Conservation (phyloP, 1,284 basidiomycete genomes). For the Trichosporon faecale region DNA sequence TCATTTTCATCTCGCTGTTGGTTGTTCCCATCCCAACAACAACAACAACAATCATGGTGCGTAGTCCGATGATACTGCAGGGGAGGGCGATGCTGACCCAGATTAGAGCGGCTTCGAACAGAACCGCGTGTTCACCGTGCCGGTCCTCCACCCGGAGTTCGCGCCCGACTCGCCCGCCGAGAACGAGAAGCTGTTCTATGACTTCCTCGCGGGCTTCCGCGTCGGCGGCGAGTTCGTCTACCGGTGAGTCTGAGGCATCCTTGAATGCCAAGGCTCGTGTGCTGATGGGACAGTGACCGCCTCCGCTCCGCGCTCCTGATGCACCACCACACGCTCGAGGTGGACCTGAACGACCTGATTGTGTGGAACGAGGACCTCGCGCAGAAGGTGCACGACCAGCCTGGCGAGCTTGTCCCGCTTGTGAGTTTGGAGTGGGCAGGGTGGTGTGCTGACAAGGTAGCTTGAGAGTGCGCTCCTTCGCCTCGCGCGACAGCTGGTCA, state of each 20-base stretch:
- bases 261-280: background rate
- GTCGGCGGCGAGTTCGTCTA: constrained; percentile 86
- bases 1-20: background rate
- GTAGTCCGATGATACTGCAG: too few species aligned
- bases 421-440: constrained; percentile 55
- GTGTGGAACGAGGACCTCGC: constrained; percentile 92
- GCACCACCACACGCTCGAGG: constrained; percentile 87
- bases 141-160: constrained; percentile 62
- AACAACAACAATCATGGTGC: constrained; percentile 8
- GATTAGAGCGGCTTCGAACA: constrained; percentile 66
- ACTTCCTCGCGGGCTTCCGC: constrained; percentile 82
- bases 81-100: constrained; percentile 3
- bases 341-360: constrained; percentile 84
- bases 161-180: constrained; percentile 69
- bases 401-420: constrained; percentile 83
- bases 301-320: constrained; percentile 83
- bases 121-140: constrained; percentile 72
- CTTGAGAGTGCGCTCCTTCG: constrained; percentile 84
- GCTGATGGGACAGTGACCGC: constrained; percentile 65
- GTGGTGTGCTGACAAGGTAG: constrained; percentile 54
- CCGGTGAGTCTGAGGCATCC: constrained; percentile 57
- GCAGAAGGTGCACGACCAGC: constrained; percentile 81
- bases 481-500: constrained; percentile 74
- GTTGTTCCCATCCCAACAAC: background rate
- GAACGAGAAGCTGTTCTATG: constrained; percentile 71